These are phyloP conservation scores for Vachellia pachyceras DNA, from an alignment of 306 rosid species.

Conservation along the genomic window DNA sequence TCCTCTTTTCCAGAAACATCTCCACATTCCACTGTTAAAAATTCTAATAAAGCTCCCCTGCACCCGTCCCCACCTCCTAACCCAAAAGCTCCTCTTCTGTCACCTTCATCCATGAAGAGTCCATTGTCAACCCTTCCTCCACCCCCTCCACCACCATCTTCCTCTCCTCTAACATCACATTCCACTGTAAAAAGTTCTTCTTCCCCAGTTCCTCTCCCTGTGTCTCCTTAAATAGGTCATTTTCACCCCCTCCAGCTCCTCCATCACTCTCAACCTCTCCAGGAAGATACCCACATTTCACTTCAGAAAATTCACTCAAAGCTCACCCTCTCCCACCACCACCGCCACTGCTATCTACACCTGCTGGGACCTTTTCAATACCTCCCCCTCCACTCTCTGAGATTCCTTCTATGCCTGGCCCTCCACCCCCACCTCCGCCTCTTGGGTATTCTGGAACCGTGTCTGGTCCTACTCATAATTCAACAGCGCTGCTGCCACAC, in stretches of 20 bases:
- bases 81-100: conserved; percentile 18
- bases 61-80: conserved; percentile 18
- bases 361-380: neutral
- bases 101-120: conserved; percentile 14
- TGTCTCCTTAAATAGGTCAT: too few relatives aligned
- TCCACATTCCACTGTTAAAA: conserved; percentile 30
- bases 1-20: conserved; percentile 39
- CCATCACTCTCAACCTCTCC: conserved; percentile 38
- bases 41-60: conserved; percentile 36
- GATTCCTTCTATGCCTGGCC: neutral
- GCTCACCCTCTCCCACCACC: conserved; percentile 37
- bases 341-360: neutral
- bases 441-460: conserved; percentile 37
- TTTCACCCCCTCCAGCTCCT: conserved; percentile 34
- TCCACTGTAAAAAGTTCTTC: conserved; percentile 11
- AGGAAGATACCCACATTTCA: conserved; percentile 33
- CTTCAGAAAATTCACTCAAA: conserved; percentile 34
- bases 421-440: conserved; percentile 45
- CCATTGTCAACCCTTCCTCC: conserved; percentile 33
- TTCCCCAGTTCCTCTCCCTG: too few relatives aligned
- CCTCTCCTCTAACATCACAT: conserved; percentile 34
- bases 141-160: conserved; percentile 28
- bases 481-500: conserved; percentile 65
- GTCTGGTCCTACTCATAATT: conserved; percentile 40
- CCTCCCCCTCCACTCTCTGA: neutral